Evolutionary conservation across 2,329 filamentous ascomycete genomes (phyloP), one percentile per base, ranked within the genome.

Genomic region (Dactylonectria macrodidyma): DNA sequence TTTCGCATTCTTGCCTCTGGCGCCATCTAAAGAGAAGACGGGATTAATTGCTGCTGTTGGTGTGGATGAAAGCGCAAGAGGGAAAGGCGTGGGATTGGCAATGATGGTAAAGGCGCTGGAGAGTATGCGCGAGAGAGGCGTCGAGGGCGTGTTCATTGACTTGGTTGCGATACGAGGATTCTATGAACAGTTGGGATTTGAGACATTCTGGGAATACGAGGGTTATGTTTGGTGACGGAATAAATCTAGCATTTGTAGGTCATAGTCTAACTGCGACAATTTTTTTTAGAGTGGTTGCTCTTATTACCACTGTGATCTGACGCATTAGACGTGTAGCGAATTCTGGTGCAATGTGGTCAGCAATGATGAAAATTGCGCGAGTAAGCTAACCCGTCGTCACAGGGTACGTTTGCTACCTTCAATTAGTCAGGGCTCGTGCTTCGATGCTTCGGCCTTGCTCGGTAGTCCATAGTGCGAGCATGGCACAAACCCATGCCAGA

Each of bases 41-140:
- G 74, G 74, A 0, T 41, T 76, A 0, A 70, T 76, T 24, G 68
- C 68, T 3, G 74, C 74, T 4, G 74, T 76, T 0, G 74, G 74
- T 1, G 63, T 76, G 0, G 73, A 76, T 24, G 59, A 75, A 24
- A 66, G 59, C 0, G 62, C 44, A 0, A 71, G 74, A 59, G 74
- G 74, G 0, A 74, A 73, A 4, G 74, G 74, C 0, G 50, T 76
- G 4, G 74, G 74, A 0, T 2, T 74, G 19, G 74, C 74, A 0
- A 58, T 76, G 2, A 62, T 76, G 7, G 65, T 75, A 1, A 75
- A 62, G 30, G 74, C 74, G 0, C 72, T 76, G 51, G 71, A 75
- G 34, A 73, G 48, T 1, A 16, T 76, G 14, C 62, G 54, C 2
- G 65, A 72, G 10, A 74, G 73, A 9, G 74, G 74, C 0, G 51